Base-by-base conservation (phyloP, 2,329 filamentous ascomycete genomes). In the Didymella exigua region DNA sequence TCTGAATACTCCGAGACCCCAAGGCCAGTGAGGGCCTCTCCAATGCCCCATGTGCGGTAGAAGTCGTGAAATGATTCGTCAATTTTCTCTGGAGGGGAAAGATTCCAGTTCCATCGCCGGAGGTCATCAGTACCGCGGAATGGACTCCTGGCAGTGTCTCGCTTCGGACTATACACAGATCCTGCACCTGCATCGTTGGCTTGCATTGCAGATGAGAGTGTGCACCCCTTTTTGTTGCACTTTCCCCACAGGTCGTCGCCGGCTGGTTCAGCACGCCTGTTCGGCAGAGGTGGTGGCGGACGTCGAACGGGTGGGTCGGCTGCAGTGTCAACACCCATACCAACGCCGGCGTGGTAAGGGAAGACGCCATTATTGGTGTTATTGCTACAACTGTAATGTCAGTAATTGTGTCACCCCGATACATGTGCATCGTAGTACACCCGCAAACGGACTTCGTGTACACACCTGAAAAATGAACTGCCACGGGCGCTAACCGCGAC, bases 11-110 rank as follows among this genome's bases (percentile, higher is more conserved):
- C 38, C 10, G 44, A 58, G 18, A 66, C 26, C 5, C 55, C 55
- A 2, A 65, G 49, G 13, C 34, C 60, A n/a, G 47, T 31, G 10
- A 66, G 45, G 2, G 53, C 63, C 29, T 58, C 48, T 5, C 55
- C 61, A 10, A 65, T 48, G 5, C 60, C 60, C 58, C 60, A 65
- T 8, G 53, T 58, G 3, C 36, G 23, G 33, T 65, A 54, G 4
- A 65, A 49, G 21, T 63, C 45, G 11, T 59, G 45, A 38, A 56
- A 60, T 1, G 7, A 24, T 5, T 54, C 40, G 9, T 45, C 40
- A 6, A 52, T 23, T 4, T 13, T 47, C 0, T 43, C 19, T 5
- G 14, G 11, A 2, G 59, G 54, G 19, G 51, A 62, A 2, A 26
- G 33, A 8, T 38, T 47, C 61, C 61, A 63, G n/a, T 33, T 44